These are phyloP conservation scores for Suillus weaverae DNA, from an alignment of 768 basidiomycete species.

Conservation along the genomic window DNA sequence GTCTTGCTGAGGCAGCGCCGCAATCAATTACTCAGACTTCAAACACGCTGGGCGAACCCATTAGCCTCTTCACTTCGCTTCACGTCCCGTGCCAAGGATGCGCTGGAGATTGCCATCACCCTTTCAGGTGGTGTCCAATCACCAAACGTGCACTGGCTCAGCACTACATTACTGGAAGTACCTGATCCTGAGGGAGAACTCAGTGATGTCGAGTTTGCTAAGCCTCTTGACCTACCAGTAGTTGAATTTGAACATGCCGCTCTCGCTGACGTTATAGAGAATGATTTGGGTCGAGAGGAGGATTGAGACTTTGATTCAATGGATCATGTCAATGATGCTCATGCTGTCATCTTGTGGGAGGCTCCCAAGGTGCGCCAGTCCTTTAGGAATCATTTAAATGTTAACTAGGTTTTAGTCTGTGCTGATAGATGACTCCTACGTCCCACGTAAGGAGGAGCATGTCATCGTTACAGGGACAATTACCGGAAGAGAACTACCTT, in stretches of 20 bases:
- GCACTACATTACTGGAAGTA: constrained; percentile 1
- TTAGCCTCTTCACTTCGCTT: constrained; percentile 12
- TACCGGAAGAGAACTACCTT: background rate
- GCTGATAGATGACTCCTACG: background rate
- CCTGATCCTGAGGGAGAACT: background rate
- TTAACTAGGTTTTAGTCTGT: background rate
- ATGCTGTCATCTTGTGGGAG: constrained; percentile 3
- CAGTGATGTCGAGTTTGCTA: background rate
- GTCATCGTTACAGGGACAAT: background rate
- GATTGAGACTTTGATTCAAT: background rate
- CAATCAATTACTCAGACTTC: constrained; percentile 17
- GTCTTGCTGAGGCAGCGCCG: too few relatives aligned
- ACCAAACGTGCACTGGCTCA: constrained; percentile 5
- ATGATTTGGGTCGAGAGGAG: constrained; percentile 8
- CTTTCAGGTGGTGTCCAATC: constrained; percentile 1
- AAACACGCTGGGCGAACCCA: constrained; percentile 19
- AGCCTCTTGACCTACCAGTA: background rate
- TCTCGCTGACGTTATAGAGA: constrained; percentile 8
- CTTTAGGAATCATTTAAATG: background rate
- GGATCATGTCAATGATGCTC: background rate
- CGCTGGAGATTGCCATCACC: background rate
- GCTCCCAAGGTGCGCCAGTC: background rate
- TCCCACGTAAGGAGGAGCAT: background rate
- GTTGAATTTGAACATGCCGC: background rate
- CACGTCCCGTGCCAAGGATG: constrained; percentile 11